phyloP scores from a whole-genome alignment of 306 rosid genomes.

The Glycine tomentella region DNA sequence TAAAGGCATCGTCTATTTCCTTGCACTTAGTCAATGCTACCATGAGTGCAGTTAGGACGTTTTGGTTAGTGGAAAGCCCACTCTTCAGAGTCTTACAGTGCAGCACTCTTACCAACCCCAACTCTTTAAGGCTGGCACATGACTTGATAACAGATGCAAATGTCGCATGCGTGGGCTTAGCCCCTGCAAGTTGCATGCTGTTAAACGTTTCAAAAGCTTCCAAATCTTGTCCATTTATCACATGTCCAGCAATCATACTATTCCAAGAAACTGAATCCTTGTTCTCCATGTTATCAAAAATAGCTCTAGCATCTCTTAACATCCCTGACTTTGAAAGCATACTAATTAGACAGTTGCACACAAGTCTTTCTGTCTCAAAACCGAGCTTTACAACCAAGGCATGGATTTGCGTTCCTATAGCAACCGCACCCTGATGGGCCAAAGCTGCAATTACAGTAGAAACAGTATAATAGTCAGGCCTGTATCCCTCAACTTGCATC shows the following conservation, averaged over 20 bases:
- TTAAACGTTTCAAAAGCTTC: constrained; percentile 69
- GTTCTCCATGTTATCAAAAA: constrained; percentile 65
- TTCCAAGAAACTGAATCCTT: constrained; percentile 83
- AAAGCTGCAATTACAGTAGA: constrained; percentile 67
- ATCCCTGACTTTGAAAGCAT: constrained; percentile 75
- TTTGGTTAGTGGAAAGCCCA: constrained; percentile 61
- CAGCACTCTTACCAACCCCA: constrained; percentile 62
- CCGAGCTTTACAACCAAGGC: constrained; percentile 70
- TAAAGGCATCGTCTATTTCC: constrained; percentile 67
- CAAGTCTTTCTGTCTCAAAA: constrained; percentile 56
- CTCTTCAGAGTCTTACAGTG: constrained; percentile 70
- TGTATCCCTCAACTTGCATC: constrained; percentile 64
- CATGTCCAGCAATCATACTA: constrained; percentile 75
- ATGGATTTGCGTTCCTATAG: constrained; percentile 72
- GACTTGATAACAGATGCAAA: constrained; percentile 70
- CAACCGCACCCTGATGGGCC: constrained; percentile 57
- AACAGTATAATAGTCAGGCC: constrained; percentile 69
- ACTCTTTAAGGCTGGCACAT: constrained; percentile 63
- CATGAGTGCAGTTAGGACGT: constrained; percentile 70
- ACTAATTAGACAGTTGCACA: constrained; percentile 71
- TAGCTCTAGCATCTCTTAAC: constrained; percentile 62
- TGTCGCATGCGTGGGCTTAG: constrained; percentile 58
- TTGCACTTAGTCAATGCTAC: constrained; percentile 74
- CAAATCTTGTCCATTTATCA: constrained; percentile 60
- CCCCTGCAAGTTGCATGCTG: constrained; percentile 66